A percentile compares a stretch with the other conserved stretches of the same genome.
These are phyloP conservation scores for Annona cherimola DNA, from an alignment of 164 flowering plant genomes.

Conservation along the genomic window DNA sequence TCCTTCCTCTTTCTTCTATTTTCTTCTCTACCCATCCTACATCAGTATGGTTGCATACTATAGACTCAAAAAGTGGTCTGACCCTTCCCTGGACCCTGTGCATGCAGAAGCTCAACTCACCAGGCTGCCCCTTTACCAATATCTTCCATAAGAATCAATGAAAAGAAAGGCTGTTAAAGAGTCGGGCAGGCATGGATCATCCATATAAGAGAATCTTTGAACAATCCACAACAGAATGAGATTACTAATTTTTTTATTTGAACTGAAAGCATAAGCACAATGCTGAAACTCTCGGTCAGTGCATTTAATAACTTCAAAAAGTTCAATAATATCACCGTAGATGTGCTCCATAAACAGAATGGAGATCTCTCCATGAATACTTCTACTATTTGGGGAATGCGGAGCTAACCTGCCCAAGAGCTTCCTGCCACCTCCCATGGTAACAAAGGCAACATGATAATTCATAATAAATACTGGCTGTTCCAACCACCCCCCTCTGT, in stretches of 20 bases:
- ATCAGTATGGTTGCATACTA: no score
- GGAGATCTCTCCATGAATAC: not conserved
- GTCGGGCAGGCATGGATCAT: not conserved
- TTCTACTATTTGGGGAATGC: not conserved
- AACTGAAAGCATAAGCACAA: not conserved
- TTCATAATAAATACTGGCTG: slow-evolving; percentile 74
- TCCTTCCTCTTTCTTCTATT: no score
- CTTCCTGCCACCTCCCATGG: slow-evolving; percentile 88
- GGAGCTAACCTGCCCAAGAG: slow-evolving; percentile 58
- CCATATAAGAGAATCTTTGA: not conserved
- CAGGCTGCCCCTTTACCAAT: no score
- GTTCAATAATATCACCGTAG: not conserved
- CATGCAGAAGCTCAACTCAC: no score
- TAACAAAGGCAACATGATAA: slow-evolving; percentile 92
- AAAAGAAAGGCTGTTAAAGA: not conserved
- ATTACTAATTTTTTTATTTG: no score
- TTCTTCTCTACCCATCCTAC: no score
- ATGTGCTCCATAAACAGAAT: not conserved
- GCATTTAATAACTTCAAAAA: not conserved
- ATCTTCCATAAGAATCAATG: not conserved
- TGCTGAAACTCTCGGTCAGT: no score
- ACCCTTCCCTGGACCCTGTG: no score
- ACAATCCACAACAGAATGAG: not conserved
- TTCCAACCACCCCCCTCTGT: slow-evolving; percentile 71
- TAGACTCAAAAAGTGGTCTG: no score